A percentile compares a stretch with the other conserved stretches of the same genome.
phyloP scores from a whole-genome alignment of 805 yeast species.

The Suhomyces canberraensis region DNA sequence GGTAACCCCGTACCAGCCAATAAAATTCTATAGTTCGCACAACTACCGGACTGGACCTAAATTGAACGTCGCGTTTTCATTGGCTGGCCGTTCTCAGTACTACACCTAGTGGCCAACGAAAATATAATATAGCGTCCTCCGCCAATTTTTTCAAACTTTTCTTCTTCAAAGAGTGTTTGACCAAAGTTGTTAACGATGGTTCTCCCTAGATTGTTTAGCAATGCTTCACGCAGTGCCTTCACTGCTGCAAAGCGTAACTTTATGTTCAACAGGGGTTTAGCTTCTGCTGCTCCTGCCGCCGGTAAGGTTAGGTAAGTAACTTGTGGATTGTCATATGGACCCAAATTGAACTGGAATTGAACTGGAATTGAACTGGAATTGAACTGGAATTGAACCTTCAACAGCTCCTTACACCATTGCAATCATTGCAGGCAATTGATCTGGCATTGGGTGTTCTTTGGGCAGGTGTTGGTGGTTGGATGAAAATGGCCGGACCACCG shows the following conservation, averaged over 20 bases:
- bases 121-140: constrained; percentile 3
- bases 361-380: no score
- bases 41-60: constrained; percentile 6
- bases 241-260: constrained; percentile 83
- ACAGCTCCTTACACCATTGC: no score
- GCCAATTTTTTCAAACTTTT: constrained; percentile 8
- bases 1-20: constrained; percentile 6
- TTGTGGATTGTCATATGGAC: neutral
- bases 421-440: no score
- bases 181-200: constrained; percentile 44
- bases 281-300: constrained; percentile 67
- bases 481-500: no score
- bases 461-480: no score
- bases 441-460: no score
- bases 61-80: constrained; percentile 6
- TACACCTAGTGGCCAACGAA: constrained; percentile 5
- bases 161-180: constrained; percentile 9
- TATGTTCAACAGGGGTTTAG: constrained; percentile 72
- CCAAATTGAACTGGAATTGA: neutral
- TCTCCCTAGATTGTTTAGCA: constrained; percentile 52
- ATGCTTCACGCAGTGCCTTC: constrained; percentile 78
- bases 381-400: no score
- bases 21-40: constrained; percentile 6
- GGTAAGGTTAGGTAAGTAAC: constrained; percentile 86
- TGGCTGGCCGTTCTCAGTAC: constrained; percentile 5